Percentiles rank a stretch among this genome's conserved stretches.
Evolutionary conservation across 2,329 filamentous ascomycete species (phyloP).

Genomic region (Didymella pomorum): DNA sequence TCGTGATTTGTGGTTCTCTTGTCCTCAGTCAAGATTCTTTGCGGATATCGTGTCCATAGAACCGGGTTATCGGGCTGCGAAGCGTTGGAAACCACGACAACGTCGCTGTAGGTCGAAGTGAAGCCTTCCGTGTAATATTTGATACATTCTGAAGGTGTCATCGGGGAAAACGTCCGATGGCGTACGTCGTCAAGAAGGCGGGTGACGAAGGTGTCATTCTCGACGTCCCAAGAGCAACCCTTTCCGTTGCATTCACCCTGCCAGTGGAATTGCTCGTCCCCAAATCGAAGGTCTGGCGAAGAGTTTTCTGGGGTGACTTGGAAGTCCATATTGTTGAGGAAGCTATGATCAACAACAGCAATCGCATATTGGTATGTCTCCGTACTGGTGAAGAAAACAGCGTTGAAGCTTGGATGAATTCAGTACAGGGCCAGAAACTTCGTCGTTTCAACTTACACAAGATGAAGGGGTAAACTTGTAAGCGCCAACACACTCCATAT

Average conservation of each 20-base stretch:
- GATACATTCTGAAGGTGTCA: conserved; percentile 19
- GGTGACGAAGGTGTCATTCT: conserved; percentile 10
- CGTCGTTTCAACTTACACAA: conserved; percentile 19
- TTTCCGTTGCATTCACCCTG: conserved; percentile 6
- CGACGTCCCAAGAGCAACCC: conserved; percentile 19
- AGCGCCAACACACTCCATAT: conserved; percentile 24
- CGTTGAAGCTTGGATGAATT: conserved; percentile 20
- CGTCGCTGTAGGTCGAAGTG: conserved; percentile 21
- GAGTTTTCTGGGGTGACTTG: conserved; percentile 20
- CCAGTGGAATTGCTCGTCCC: conserved; percentile 9
- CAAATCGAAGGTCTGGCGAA: conserved; percentile 17
- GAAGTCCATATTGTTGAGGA: conserved; percentile 16
- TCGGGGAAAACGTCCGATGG: neutral
- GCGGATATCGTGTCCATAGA: conserved; percentile 25
- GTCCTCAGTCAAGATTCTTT: conserved; percentile 16
- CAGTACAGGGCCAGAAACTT: neutral
- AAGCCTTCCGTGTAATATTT: conserved; percentile 22
- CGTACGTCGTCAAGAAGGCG: conserved; percentile 22
- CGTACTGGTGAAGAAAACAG: conserved; percentile 28
- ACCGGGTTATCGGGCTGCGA: conserved; percentile 15
- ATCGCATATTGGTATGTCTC: conserved; percentile 30
- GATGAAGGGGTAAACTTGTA: conserved; percentile 28
- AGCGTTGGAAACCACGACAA: conserved; percentile 18
- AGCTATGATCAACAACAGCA: conserved; percentile 21
- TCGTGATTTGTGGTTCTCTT: conserved; percentile 22